Evolutionary conservation across 345 rosid genomes (phyloP), one percentile per base, ranked within the genome.

Genomic region (Corymbia maculata): DNA sequence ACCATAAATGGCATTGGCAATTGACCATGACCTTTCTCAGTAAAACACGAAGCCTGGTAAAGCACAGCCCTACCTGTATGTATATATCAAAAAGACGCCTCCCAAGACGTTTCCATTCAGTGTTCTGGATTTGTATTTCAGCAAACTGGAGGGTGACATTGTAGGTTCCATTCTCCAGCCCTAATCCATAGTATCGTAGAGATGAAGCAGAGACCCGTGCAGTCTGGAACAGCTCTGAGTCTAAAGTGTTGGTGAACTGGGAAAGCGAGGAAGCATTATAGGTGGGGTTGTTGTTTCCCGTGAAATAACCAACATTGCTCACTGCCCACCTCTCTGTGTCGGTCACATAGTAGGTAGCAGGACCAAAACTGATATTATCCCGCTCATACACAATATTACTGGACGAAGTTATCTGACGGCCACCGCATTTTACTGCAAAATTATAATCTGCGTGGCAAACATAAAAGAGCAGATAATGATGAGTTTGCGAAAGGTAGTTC

Each of bases 121-220:
- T 79, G 51, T 88, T 88, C 49, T 4, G n/a, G 53, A 92, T 91
- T 32, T 52, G 75, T 32, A 42, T 87, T 89, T 94, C 96, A 28
- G 93, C 92, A 90, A 94, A 94, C 85, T 91, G 92, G 61, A 94
- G 93, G 79, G 53, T 87, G 59, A 94, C 92, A 68, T 86, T 94
- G 89, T 96, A 96, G 92, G 93, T 93, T n/a, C 98, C 98, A 93
- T 95, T 95, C 93, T 96, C 88, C 50, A 96, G 98, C 79, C 98
- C 98, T 90, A 96, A 89, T 19, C 98, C 98, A 51, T 94, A 96
- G 91, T 95, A 95, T 90, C 96, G 94, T 86, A 96, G 86, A 19
- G 98, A 95, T 11, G 96, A 93, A 88, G 96, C 93, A 84, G 99
- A 95, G 85, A 93, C 45, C 87, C 96, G 92, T 4, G 96, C 95